phyloP scores from a whole-genome alignment of 768 basidiomycete species.

The Amanita rimosa region DNA sequence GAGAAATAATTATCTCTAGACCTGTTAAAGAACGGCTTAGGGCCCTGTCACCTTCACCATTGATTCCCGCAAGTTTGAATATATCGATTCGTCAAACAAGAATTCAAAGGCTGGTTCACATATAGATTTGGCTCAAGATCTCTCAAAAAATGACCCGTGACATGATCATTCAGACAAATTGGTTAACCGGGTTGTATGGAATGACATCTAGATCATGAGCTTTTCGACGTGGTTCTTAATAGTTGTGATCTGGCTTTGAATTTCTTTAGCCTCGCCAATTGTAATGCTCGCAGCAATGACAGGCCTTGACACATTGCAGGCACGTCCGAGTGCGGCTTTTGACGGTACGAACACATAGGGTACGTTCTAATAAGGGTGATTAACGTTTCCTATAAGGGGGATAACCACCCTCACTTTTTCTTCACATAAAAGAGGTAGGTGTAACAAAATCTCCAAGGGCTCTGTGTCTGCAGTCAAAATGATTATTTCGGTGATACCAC shows the following conservation, averaged over 20 bases:
- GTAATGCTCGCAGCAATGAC: constrained; percentile 95
- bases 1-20: not conserved
- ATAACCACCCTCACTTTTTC: constrained; percentile 61
- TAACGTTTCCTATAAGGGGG: not conserved
- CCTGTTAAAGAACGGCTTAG: constrained; percentile 20
- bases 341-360: constrained; percentile 92
- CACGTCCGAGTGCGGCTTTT: constrained; percentile 92
- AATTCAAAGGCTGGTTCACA: constrained; percentile 2
- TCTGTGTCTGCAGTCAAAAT: constrained; percentile 95
- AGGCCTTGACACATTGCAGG: constrained; percentile 90
- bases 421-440: constrained; percentile 94
- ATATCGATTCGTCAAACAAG: constrained; percentile 23
- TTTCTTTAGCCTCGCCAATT: constrained; percentile 90
- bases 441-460: constrained; percentile 94
- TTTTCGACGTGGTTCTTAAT: constrained; percentile 80
- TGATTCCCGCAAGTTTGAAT: constrained; percentile 73
- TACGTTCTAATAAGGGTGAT: constrained; percentile 55
- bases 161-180: not conserved
- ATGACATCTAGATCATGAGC: constrained; percentile 28
- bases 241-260: constrained; percentile 78
- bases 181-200: not conserved
- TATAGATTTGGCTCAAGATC: not conserved
- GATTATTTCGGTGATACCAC: constrained; percentile 97
- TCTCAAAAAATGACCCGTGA: not conserved
- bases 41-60: constrained; percentile 81